Percentiles rank a stretch among this genome's conserved stretches.
Conservation (phyloP, 148 eudicot species). For the Chenopodium suecicum region DNA sequence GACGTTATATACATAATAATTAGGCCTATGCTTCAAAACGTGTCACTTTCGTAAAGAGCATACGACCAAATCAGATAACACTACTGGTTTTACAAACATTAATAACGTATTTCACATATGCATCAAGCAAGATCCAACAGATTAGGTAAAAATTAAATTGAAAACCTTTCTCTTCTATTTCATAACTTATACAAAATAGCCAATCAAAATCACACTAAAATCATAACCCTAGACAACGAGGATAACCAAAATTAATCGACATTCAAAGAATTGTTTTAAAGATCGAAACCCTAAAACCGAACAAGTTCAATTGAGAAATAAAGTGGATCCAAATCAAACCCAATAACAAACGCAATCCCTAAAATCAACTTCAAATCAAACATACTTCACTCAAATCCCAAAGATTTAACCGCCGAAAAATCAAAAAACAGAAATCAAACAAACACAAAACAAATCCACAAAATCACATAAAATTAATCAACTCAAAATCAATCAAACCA, state of each 20-base stretch:
- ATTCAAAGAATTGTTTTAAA: slow-evolving; percentile 1
- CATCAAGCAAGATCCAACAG: background rate
- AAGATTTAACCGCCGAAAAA: background rate
- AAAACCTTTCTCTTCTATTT: background rate
- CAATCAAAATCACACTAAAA: background rate
- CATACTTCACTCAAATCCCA: slow-evolving; percentile 3
- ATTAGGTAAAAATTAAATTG: background rate
- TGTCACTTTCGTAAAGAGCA: background rate
- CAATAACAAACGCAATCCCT: background rate
- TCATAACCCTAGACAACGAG: background rate
- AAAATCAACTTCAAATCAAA: background rate
- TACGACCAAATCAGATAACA: background rate
- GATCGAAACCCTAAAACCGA: slow-evolving; percentile 26
- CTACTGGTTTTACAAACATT: background rate
- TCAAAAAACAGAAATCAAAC: background rate
- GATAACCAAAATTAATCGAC: background rate
- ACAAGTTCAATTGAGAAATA: background rate
- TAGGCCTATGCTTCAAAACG: background rate
- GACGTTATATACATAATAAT: background rate
- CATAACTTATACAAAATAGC: background rate
- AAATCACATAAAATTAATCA: background rate
- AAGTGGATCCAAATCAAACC: background rate
- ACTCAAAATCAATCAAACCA: too few relatives aligned
- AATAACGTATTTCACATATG: background rate
- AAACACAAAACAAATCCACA: background rate